Percentiles rank a stretch among this genome's conserved stretches.
Evolutionary conservation across 805 yeast species (phyloP).

Genomic region (Saturnispora gosingensis): DNA sequence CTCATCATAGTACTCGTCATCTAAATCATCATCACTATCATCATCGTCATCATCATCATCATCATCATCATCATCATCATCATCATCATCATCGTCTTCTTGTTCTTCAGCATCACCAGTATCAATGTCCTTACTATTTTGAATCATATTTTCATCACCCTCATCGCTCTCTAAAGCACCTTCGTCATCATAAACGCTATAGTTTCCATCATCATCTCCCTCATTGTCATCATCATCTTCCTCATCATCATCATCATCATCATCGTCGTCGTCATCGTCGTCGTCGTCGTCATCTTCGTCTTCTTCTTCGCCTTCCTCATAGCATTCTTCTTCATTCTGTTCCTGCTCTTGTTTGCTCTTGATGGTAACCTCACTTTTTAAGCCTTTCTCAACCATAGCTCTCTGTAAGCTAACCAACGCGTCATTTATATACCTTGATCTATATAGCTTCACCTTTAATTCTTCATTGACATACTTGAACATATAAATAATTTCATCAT

Average conservation of each 20-base stretch:
- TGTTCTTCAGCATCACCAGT: no score
- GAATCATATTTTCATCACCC: constrained; percentile 22
- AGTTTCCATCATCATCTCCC: constrained; percentile 15
- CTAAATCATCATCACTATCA: constrained; percentile 19
- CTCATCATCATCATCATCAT: constrained; percentile 26
- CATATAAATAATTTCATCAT: constrained; percentile 41
- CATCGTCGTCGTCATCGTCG: constrained; percentile 23
- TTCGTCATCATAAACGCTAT: constrained; percentile 8
- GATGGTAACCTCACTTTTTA: constrained; percentile 8
- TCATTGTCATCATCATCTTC: constrained; percentile 27
- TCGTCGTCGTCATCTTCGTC: constrained; percentile 15
- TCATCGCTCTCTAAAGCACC: constrained; percentile 18
- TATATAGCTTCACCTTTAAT: constrained; percentile 31
- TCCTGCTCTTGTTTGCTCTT: not conserved
- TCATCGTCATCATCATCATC: constrained; percentile 25
- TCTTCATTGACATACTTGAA: constrained; percentile 5
- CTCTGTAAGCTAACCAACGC: constrained; percentile 34
- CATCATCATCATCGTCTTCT: constrained; percentile 11
- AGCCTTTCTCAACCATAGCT: constrained; percentile 17
- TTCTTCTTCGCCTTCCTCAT: constrained; percentile 7
- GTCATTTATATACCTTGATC: constrained; percentile 40
- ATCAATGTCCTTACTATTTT: no score
- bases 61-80: constrained; percentile 13
- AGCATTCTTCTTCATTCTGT: constrained; percentile 16
- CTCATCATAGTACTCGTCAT: constrained; percentile 18